Evolutionary conservation across 2,329 filamentous ascomycete species (phyloP).

Genomic region (Monosporascus sp.): DNA sequence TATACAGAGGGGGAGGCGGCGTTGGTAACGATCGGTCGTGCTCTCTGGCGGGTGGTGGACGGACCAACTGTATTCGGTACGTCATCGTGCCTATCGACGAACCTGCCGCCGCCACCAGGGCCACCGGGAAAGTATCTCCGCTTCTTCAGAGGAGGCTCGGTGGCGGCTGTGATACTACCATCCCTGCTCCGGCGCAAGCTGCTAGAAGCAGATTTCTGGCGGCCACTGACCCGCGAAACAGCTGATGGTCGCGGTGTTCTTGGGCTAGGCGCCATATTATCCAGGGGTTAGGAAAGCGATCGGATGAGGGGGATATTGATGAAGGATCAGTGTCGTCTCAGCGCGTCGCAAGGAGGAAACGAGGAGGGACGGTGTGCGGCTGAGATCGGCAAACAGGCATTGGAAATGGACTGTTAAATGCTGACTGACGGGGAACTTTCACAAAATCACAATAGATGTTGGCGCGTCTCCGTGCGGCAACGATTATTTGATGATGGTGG

Average conservation of each 20-base stretch:
- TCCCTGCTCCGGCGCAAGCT: conserved; percentile 28
- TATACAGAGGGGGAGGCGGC: conserved; percentile 41
- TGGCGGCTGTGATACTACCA: conserved; percentile 31
- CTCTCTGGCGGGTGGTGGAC: conserved; percentile 48
- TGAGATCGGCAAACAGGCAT: conserved; percentile 27
- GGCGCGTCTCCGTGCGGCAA: conserved; percentile 1
- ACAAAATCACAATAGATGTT: neutral
- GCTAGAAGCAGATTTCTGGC: conserved; percentile 16
- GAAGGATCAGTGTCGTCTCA: conserved; percentile 19
- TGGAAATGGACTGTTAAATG: conserved; percentile 15
- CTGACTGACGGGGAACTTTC: neutral
- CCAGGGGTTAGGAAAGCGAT: conserved; percentile 1
- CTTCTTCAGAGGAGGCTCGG: conserved; percentile 64
- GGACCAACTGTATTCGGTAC: conserved; percentile 45
- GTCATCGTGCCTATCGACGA: conserved; percentile 67
- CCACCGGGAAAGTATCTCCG: conserved; percentile 81
- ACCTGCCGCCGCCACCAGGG: conserved; percentile 78
- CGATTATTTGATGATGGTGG: neutral
- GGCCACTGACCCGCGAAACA: conserved; percentile 19
- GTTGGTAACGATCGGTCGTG: conserved; percentile 45
- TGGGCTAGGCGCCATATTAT: conserved; percentile 26
- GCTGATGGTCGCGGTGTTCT: conserved; percentile 24
- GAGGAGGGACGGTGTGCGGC: conserved; percentile 22
- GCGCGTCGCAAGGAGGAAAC: conserved; percentile 29
- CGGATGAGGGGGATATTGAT: conserved; percentile 10